phyloP scores from a whole-genome alignment of 2,329 filamentous ascomycete species.

The Aspergillus amoenus region DNA sequence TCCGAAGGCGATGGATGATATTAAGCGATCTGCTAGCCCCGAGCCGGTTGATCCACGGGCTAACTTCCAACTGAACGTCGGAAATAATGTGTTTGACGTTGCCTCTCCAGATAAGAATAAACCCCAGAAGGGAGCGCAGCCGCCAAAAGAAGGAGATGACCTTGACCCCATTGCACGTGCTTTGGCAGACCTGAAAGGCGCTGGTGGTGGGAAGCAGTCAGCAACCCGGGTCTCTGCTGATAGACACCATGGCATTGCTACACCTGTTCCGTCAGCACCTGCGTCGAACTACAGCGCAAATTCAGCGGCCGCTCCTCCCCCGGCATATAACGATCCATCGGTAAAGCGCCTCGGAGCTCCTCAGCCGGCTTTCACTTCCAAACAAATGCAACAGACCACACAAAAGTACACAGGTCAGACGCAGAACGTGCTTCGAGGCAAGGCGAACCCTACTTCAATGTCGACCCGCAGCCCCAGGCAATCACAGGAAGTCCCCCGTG shows the following conservation, averaged over 20 bases:
- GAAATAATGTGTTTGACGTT: conserved; percentile 94
- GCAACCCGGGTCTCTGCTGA: conserved; percentile 89
- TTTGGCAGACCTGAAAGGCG: conserved; percentile 86
- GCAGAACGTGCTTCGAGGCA: conserved; percentile 67
- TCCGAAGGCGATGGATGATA: conserved; percentile 15
- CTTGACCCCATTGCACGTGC: conserved; percentile 88
- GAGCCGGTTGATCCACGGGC: conserved; percentile 89
- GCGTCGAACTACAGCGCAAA: conserved; percentile 35
- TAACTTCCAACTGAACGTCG: conserved; percentile 89
- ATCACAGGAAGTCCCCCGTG: conserved; percentile 45
- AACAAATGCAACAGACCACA: conserved; percentile 92
- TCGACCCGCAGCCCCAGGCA: conserved; percentile 57
- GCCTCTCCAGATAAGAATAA: conserved; percentile 69
- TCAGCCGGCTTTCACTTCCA: conserved; percentile 85
- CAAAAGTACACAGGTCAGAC: conserved; percentile 84
- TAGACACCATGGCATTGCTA: conserved; percentile 88
- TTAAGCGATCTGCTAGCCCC: conserved; percentile 59
- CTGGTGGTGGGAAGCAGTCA: conserved; percentile 78
- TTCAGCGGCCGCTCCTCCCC: conserved; percentile 66
- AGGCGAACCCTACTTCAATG: conserved; percentile 53
- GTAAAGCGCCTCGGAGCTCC: conserved; percentile 82
- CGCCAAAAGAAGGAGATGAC: conserved; percentile 55
- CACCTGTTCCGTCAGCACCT: conserved; percentile 61
- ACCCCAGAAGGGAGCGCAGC: conserved; percentile 40
- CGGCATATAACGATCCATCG: conserved; percentile 74